phyloP scores from a whole-genome alignment of 805 yeast genomes.

The Kodamaea nitidulidarum region DNA sequence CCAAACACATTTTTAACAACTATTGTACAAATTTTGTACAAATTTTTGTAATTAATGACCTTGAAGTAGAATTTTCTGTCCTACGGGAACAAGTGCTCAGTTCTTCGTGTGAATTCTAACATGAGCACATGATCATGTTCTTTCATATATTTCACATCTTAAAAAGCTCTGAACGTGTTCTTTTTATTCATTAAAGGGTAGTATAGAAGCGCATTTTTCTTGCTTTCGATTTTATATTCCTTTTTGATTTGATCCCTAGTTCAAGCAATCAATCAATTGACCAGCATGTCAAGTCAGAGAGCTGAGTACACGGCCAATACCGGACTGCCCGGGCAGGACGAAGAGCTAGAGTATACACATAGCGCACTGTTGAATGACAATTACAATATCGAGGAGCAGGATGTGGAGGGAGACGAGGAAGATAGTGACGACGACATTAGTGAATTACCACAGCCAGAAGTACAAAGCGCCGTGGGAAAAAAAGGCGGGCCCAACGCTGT shows the following conservation, averaged over 20 bases:
- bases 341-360: too few relatives aligned
- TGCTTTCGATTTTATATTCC: not conserved
- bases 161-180: too few relatives aligned
- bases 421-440: constrained; percentile 16
- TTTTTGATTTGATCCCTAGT: not conserved
- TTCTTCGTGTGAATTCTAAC: too few relatives aligned
- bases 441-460: constrained; percentile 7
- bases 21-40: too few relatives aligned
- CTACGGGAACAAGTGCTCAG: too few relatives aligned
- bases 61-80: too few relatives aligned
- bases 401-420: too few relatives aligned
- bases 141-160: too few relatives aligned
- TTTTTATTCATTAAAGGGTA: too few relatives aligned
- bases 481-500: constrained; percentile 3
- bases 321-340: constrained; percentile 13
- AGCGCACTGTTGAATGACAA: not conserved
- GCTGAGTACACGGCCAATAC: constrained; percentile 12
- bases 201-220: not conserved
- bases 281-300: constrained; percentile 3
- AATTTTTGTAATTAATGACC: too few relatives aligned
- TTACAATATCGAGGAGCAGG: constrained; percentile 15
- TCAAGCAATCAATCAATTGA: not conserved
- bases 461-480: not conserved
- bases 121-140: too few relatives aligned
- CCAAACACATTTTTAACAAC: too few relatives aligned